phyloP scores from a whole-genome alignment of 768 basidiomycete species.

The Calocybe gangraenosa region DNA sequence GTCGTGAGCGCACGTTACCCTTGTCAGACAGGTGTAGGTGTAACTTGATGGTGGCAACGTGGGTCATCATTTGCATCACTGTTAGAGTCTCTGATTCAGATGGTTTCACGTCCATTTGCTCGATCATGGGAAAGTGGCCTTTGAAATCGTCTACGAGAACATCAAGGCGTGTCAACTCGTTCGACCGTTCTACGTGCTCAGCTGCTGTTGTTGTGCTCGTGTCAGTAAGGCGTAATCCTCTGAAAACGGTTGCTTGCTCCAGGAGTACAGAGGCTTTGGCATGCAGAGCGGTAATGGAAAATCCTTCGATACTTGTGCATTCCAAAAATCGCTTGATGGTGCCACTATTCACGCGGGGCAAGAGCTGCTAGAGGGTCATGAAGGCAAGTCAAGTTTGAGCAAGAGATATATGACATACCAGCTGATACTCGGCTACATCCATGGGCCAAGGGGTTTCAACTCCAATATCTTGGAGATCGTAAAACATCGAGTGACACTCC shows the following conservation, averaged over 20 bases:
- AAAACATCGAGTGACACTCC: slow-evolving; percentile 39
- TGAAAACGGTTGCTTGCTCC: slow-evolving; percentile 22
- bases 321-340: slow-evolving; percentile 26
- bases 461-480: slow-evolving; percentile 27
- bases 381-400: background rate
- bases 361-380: slow-evolving; percentile 10
- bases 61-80: slow-evolving; percentile 28
- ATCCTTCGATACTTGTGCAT: slow-evolving; percentile 20
- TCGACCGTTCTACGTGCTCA: slow-evolving; percentile 5
- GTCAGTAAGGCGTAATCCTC: slow-evolving; percentile 5
- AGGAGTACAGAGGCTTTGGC: slow-evolving; percentile 31
- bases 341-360: slow-evolving; percentile 15
- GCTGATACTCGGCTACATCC: slow-evolving; percentile 16
- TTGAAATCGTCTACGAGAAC: slow-evolving; percentile 19
- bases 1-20: slow-evolving; percentile 13
- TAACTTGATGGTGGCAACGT: slow-evolving; percentile 28
- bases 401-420: slow-evolving; percentile 1
- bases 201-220: slow-evolving; percentile 3
- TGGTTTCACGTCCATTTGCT: slow-evolving; percentile 15
- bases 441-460: slow-evolving; percentile 35
- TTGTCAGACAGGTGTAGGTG: slow-evolving; percentile 8
- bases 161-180: slow-evolving; percentile 10
- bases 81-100: slow-evolving; percentile 20
- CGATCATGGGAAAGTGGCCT: slow-evolving; percentile 17
- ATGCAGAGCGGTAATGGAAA: slow-evolving; percentile 21